Base-by-base conservation (phyloP, 2,329 filamentous ascomycete genomes). In the Fusarium sarcochroum region DNA sequence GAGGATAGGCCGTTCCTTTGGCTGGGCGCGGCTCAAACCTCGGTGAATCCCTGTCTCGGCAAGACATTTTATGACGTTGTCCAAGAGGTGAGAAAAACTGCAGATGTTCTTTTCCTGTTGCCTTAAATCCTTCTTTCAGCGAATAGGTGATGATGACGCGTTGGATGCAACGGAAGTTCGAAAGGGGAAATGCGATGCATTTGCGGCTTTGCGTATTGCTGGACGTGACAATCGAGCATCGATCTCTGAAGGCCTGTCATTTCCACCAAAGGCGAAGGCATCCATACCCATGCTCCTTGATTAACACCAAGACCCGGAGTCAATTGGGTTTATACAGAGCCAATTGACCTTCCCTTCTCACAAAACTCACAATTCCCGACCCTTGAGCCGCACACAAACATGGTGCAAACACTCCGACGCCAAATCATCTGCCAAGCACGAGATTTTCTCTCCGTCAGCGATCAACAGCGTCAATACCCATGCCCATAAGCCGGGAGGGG, bases 1-100 rank as follows among this genome's bases (percentile, higher is more conserved):
- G 9, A 20, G 14, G 42, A 34, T 15, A 47, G 6, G n/a, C 35
- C 23, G 15, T 54, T 41, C 68, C 27, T 62, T 58, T 58, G 53
- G 65, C 62, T 69, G 37, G 25, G 45, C 37, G 57, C 56, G 44
- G 54, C 52, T 52, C 55, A 55, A 54, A 45, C 5, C 34, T 69
- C 56, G 53, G 64, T 63, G 68, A 46, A 66, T 63, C 68, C 49
- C 38, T 63, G 60, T 48, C 68, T 71, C 42, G 65, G 54, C 57
- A 46, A 21, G 55, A 21, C 27, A 46, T 20, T 45, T 20, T 44
- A 69, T 71, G 68, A 71, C 68, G 68, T 70, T 69, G 44, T 34
- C 52, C 62, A 67, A 60, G 40, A 46, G 15, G 32, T 53, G 20
- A 66, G 55, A 61, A 18, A 11, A 40, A 44, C 18, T 32, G 38